Evolutionary conservation across 139 green algal species (phyloP).

Genomic region (Chlorella sp.): DNA sequence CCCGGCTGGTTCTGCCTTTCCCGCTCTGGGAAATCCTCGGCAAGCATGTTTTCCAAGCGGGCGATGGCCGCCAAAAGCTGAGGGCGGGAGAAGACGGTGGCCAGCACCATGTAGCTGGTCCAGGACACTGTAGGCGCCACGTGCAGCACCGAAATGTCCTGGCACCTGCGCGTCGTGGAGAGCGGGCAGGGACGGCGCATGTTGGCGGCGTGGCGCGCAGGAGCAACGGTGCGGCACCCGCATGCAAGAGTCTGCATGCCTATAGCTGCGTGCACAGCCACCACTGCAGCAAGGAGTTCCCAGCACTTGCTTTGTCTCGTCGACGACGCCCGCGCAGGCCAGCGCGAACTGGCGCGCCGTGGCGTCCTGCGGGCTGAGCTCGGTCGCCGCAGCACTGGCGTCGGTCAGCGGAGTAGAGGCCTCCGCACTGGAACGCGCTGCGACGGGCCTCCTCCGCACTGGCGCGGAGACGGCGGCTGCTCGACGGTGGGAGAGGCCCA

Average conservation of each 20-base stretch:
- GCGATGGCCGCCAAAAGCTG: slow-evolving; percentile 1
- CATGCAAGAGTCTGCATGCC: neutral
- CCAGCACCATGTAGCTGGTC: slow-evolving; percentile 52
- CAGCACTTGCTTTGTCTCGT: neutral
- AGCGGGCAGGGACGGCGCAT: neutral
- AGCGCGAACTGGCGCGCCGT: neutral
- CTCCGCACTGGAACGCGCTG: too few relatives aligned
- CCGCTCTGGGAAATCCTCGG: neutral
- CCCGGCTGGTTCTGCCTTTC: slow-evolving; percentile 3
- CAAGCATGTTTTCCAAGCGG: neutral
- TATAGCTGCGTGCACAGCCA: neutral
- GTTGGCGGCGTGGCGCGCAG: neutral
- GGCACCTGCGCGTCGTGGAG: neutral
- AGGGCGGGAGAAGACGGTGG: neutral
- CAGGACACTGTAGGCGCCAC: slow-evolving; percentile 54
- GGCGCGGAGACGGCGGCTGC: too few relatives aligned
- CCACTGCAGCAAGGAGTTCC: neutral
- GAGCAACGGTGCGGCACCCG: neutral
- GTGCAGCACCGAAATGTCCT: slow-evolving; percentile 53
- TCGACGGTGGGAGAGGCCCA: too few relatives aligned
- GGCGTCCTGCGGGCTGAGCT: neutral
- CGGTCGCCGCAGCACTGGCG: too few relatives aligned
- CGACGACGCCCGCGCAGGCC: neutral
- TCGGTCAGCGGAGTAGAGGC: too few relatives aligned
- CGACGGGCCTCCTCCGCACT: too few relatives aligned